These are phyloP conservation scores for Eustoma russellianum DNA, from an alignment of 257 asterid species.

Conservation along the genomic window DNA sequence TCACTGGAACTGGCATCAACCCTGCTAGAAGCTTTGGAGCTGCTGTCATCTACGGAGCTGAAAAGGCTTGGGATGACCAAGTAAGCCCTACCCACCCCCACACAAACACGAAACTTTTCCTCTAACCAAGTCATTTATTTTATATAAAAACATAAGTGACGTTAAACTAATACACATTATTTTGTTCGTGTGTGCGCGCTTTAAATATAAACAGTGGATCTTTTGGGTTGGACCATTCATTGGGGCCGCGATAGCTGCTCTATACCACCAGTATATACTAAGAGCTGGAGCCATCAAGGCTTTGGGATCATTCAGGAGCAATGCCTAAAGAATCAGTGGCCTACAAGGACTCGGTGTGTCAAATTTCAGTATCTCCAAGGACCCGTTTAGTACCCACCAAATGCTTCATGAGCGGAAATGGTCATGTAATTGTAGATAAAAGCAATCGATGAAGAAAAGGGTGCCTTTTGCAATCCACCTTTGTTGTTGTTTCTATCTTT, in stretches of 20 bases:
- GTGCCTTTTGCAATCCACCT: constrained; percentile 1
- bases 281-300: constrained; percentile 57
- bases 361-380: background rate
- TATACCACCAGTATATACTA: constrained; percentile 54
- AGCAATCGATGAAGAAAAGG: constrained; percentile 3
- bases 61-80: constrained; percentile 59
- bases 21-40: constrained; percentile 83
- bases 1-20: constrained; percentile 78
- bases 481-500: background rate
- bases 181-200: background rate
- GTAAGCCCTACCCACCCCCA: constrained; percentile 24
- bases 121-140: too few species aligned
- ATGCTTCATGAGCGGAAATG: background rate
- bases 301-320: constrained; percentile 71
- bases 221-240: constrained; percentile 78
- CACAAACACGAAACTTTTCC: too few species aligned
- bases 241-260: constrained; percentile 66
- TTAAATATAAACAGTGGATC: constrained; percentile 30
- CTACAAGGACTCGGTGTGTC: background rate
- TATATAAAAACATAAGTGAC: too few species aligned
- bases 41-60: constrained; percentile 49
- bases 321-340: constrained; percentile 14
- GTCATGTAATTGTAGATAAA: constrained; percentile 12
- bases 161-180: background rate
- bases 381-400: background rate